Conservation (phyloP, 2,329 filamentous ascomycete genomes). For the Stachybotrys chlorohalonatus region DNA sequence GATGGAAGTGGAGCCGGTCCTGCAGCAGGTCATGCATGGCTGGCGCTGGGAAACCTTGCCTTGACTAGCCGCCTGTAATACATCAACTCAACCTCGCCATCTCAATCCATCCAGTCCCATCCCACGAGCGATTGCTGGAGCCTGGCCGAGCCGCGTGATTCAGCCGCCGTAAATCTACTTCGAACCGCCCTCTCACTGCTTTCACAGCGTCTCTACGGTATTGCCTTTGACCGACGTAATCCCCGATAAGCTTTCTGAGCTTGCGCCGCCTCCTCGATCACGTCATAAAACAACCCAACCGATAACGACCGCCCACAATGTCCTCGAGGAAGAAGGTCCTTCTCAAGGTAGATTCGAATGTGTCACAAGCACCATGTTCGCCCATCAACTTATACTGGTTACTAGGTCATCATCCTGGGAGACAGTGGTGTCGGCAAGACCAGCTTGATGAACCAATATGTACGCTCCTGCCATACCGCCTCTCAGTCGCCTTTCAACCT, state of each 20-base stretch:
- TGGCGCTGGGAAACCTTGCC: background rate
- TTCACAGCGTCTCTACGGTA: too few species aligned
- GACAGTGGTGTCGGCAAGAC: conserved; percentile 99
- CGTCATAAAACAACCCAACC: conserved; percentile 17
- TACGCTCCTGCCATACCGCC: conserved; percentile 38
- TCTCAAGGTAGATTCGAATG: conserved; percentile 56
- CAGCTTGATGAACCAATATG: conserved; percentile 99
- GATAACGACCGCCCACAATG: conserved; percentile 40
- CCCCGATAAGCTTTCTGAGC: too few species aligned
- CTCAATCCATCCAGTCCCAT: background rate
- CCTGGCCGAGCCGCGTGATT: background rate
- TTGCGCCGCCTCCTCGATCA: conserved; percentile 11
- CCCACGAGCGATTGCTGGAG: background rate
- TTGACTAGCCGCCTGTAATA: background rate
- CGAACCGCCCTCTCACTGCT: background rate
- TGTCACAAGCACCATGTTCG: background rate
- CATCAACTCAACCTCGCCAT: background rate
- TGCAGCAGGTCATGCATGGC: background rate
- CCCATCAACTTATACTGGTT: conserved; percentile 6
- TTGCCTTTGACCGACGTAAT: too few species aligned
- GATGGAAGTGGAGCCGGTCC: background rate
- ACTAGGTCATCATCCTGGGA: conserved; percentile 93
- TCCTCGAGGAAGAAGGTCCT: conserved; percentile 83
- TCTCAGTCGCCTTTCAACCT: conserved; percentile 5
- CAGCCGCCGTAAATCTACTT: too few species aligned